These are phyloP conservation scores for Saturnispora quitensis DNA, from an alignment of 805 yeast species.

Conservation along the genomic window DNA sequence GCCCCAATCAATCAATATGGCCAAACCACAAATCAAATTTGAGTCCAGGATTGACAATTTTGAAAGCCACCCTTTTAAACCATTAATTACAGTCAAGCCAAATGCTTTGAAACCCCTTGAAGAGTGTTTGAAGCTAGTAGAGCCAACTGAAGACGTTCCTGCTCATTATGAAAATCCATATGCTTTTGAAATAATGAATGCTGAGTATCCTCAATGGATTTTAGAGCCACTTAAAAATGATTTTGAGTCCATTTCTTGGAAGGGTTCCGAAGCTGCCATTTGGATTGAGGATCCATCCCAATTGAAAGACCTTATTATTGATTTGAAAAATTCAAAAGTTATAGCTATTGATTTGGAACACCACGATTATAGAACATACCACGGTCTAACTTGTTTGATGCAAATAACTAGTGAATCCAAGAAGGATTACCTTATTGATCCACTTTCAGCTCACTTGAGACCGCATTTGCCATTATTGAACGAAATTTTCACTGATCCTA, in stretches of 20 bases:
- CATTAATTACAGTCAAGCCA: slow-evolving; percentile 65
- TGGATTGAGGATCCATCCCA: slow-evolving; percentile 62
- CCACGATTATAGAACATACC: slow-evolving; percentile 84
- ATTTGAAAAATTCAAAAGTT: slow-evolving; percentile 42
- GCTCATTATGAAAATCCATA: slow-evolving; percentile 76
- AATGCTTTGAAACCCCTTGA: slow-evolving; percentile 49
- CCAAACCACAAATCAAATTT: slow-evolving; percentile 66
- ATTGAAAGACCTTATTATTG: slow-evolving; percentile 45
- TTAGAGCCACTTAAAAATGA: slow-evolving; percentile 30
- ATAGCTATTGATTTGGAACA: slow-evolving; percentile 95
- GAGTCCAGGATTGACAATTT: slow-evolving; percentile 49
- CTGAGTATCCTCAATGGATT: slow-evolving; percentile 57
- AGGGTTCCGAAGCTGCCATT: slow-evolving; percentile 32
- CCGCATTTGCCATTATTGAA: slow-evolving; percentile 63
- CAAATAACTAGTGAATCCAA: slow-evolving; percentile 67
- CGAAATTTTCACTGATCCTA: slow-evolving; percentile 70
- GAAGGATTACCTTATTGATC: slow-evolving; percentile 77
- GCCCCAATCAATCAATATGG: slow-evolving; percentile 12
- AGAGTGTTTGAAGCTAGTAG: slow-evolving; percentile 36
- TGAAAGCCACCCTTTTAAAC: slow-evolving; percentile 66
- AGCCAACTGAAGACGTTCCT: slow-evolving; percentile 35
- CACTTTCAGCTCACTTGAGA: slow-evolving; percentile 53
- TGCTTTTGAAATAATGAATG: slow-evolving; percentile 57
- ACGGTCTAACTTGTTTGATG: slow-evolving; percentile 88
- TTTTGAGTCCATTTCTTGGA: slow-evolving; percentile 51